A percentile compares a stretch with the other conserved stretches of the same genome.
phyloP scores from a whole-genome alignment of 202 grass and related monocot genomes.

The Cymbopogon flexuosus region DNA sequence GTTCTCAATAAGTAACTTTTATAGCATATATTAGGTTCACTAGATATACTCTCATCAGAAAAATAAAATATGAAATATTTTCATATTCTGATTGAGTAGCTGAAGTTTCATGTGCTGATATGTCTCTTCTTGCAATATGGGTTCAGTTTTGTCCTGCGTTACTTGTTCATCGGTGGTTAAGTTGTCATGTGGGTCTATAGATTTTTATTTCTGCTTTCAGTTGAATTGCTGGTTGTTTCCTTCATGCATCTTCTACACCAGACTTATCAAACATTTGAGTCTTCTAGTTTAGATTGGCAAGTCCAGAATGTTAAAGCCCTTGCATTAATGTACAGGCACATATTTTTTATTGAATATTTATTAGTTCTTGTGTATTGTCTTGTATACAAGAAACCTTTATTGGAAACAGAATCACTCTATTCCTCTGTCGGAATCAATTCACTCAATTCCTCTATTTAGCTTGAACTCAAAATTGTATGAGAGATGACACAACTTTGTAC shows the following conservation, averaged over 20 bases:
- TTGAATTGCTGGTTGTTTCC: neutral
- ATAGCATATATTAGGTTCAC: slow-evolving; percentile 6
- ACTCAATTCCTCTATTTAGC: neutral
- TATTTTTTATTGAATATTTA: neutral
- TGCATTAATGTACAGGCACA: neutral
- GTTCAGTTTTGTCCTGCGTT: neutral
- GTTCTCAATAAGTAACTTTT: slow-evolving; percentile 2
- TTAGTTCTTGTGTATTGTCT: neutral
- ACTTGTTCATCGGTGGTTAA: neutral
- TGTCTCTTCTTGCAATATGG: slow-evolving; percentile 5
- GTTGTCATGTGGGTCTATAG: no score
- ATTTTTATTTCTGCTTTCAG: slow-evolving; percentile 7
- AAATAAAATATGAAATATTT: slow-evolving; percentile 4
- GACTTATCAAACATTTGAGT: neutral
- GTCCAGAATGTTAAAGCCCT: neutral
- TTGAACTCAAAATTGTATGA: neutral
- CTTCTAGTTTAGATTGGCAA: slow-evolving; percentile 1
- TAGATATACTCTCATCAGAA: slow-evolving; percentile 2
- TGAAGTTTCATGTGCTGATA: neutral
- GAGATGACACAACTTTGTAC: neutral
- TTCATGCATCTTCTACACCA: no score
- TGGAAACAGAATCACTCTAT: neutral
- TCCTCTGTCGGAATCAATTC: neutral
- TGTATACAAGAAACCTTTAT: neutral
- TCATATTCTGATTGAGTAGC: neutral